Base-by-base conservation (phyloP, 768 basidiomycete genomes). In the Termitomyces sp. region DNA sequence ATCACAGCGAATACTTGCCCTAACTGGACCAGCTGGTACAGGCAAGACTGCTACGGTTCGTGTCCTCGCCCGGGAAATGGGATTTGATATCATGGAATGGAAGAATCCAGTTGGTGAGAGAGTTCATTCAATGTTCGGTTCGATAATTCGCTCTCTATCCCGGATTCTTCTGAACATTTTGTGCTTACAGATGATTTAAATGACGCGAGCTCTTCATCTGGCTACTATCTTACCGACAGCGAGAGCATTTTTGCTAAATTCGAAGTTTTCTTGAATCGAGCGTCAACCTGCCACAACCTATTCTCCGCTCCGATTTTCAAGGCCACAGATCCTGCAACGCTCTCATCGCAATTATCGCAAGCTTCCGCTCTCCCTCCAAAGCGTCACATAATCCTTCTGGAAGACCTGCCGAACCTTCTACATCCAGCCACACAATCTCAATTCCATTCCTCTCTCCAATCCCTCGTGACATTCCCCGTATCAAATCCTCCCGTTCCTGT, bases 371-470 rank as follows among this genome's bases (percentile, higher is more conserved):
- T 51, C 29, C 31, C 56, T 29, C 54, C 59, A 51, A 73, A 72
- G 61, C 80, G 78, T 0, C 84, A 85, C 34, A 66, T 95, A 6
- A 79, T 98, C 53, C 83, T 98, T 4, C 75, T 97, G 8, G 92
- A 95, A 71, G 90, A 95, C 56, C 80, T 99, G 1, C 97, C 96
- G 0, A 98, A 98, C 67, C 83, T 98, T 55, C 75, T 92, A 5
- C 92, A 94, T 71, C 70, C 75, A 5, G 73, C 78, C 24, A 91
- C 87, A 0, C 87, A 85, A 65, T 71, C 74, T 15, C 80, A 81
- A 9, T 95, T 96, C 69, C 93, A 94, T 66, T 76, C 81, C 0
- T 77, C 86, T 5, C 68, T 97, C 1, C 72, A 84, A 50, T 68
- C 80, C 1, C 78, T 93, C 46, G 80, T 86, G 10, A 64, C 69